phyloP scores from a whole-genome alignment of 2,329 filamentous ascomycete genomes.

The Xylaria sp. region DNA sequence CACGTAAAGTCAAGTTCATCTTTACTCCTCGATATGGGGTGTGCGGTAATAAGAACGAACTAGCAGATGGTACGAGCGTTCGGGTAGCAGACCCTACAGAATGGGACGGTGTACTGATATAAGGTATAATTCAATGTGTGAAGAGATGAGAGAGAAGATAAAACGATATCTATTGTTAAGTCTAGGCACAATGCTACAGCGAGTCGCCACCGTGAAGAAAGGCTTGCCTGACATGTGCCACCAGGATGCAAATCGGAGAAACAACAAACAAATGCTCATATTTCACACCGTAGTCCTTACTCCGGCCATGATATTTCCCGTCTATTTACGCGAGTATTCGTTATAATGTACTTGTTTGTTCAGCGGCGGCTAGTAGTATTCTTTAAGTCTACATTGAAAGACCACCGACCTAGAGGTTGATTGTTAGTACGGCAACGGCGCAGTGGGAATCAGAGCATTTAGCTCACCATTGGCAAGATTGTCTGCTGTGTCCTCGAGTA shows the following conservation, averaged over 20 bases:
- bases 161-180: background rate
- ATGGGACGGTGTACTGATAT: too few species aligned
- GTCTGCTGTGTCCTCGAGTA: constrained; percentile 92
- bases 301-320: constrained; percentile 35
- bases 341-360: constrained; percentile 25
- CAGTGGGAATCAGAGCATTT: constrained; percentile 2
- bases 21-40: too few species aligned
- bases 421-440: constrained; percentile 3
- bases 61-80: too few species aligned
- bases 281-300: constrained; percentile 33
- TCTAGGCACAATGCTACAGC: background rate
- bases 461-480: constrained; percentile 85
- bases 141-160: too few species aligned
- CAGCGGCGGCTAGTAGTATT: constrained; percentile 34
- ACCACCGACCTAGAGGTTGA: constrained; percentile 47
- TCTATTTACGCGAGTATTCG: constrained; percentile 36
- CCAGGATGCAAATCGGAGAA: background rate
- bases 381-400: constrained; percentile 50
- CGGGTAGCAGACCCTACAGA: too few species aligned
- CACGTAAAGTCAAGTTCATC: too few species aligned
- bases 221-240: background rate
- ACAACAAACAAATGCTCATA: constrained; percentile 21
- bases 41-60: too few species aligned
- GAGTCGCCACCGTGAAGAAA: background rate
- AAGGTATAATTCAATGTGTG: too few species aligned